A percentile compares a stretch with the other conserved stretches of the same genome.
Evolutionary conservation across 257 asterid species (phyloP).

Genomic region (Salvia hispanica): DNA sequence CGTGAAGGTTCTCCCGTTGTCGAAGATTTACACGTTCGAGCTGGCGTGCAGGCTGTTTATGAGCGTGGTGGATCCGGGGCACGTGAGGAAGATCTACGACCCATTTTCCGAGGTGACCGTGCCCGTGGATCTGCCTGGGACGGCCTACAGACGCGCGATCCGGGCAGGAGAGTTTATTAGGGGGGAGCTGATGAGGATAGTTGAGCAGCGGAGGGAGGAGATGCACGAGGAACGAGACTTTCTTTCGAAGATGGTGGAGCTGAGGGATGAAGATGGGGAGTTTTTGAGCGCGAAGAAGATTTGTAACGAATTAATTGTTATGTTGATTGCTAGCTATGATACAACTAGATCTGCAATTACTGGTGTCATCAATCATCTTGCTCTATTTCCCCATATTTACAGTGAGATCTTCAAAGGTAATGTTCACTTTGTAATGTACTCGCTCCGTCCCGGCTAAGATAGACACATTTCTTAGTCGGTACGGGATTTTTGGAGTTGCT

Average conservation of each 20-base stretch:
- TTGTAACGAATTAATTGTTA: conserved; percentile 27
- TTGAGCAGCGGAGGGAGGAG: conserved; percentile 57
- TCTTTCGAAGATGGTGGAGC: conserved; percentile 51
- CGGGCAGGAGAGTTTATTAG: conserved; percentile 55
- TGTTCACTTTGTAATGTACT: too few relatives aligned
- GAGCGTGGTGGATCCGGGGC: conserved; percentile 38
- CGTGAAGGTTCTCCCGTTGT: conserved; percentile 43
- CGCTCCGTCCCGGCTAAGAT: too few relatives aligned
- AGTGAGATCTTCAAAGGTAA: too few relatives aligned
- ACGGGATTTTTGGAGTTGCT: too few relatives aligned
- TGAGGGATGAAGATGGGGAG: conserved; percentile 52
- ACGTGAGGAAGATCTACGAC: conserved; percentile 42
- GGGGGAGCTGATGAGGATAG: conserved; percentile 52
- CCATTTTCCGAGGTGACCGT: conserved; percentile 49
- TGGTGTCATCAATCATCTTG: too few relatives aligned
- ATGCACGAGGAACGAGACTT: conserved; percentile 33
- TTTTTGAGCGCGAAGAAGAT: conserved; percentile 49
- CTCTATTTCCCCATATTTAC: too few relatives aligned
- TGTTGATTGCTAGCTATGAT: conserved; percentile 60
- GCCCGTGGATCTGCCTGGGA: conserved; percentile 59
- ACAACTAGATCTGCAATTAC: too few relatives aligned
- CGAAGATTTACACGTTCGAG: conserved; percentile 56
- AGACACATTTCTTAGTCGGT: too few relatives aligned
- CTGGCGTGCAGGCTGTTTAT: conserved; percentile 54
- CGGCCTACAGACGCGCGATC: conserved; percentile 49